Percentiles rank a stretch among this genome's conserved stretches.
Conservation (phyloP, 2,329 filamentous ascomycete species). For the Penicillium rolfsii region DNA sequence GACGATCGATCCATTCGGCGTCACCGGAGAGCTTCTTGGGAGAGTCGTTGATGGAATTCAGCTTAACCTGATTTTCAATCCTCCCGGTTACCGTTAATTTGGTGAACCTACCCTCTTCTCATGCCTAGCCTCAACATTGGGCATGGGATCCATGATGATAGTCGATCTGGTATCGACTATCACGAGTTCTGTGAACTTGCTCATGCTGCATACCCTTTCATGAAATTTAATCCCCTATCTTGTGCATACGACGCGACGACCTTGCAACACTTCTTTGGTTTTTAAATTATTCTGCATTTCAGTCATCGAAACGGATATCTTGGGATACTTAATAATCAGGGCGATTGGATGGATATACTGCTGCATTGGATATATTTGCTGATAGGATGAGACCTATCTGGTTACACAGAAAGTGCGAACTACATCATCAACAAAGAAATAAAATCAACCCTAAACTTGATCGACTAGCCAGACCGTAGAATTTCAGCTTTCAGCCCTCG, state of each 20-base stretch:
- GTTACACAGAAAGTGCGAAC: not conserved
- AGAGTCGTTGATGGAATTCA: constrained; percentile 28
- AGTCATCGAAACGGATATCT: constrained; percentile 14
- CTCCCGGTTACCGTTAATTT: not conserved
- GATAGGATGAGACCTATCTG: not conserved
- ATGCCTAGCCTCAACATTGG: not conserved
- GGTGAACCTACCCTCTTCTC: not conserved
- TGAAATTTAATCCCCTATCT: not conserved
- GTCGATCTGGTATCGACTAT: constrained; percentile 22
- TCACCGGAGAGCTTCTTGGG: constrained; percentile 33
- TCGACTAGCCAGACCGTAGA: too few relatives aligned
- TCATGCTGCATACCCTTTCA: constrained; percentile 1
- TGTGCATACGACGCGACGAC: constrained; percentile 24
- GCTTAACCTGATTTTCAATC: not conserved
- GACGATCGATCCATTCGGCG: constrained; percentile 29
- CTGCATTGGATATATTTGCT: constrained; percentile 6
- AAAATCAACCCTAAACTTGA: not conserved
- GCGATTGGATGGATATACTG: constrained; percentile 12
- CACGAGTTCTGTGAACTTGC: not conserved
- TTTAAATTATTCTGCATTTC: constrained; percentile 4
- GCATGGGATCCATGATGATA: constrained; percentile 8
- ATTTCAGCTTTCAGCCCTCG: not conserved
- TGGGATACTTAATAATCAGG: constrained; percentile 22
- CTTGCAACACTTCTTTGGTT: not conserved
- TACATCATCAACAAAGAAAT: not conserved